phyloP scores from a whole-genome alignment of 1,139 yeast genomes.

The Blastobotrys indianensis region DNA sequence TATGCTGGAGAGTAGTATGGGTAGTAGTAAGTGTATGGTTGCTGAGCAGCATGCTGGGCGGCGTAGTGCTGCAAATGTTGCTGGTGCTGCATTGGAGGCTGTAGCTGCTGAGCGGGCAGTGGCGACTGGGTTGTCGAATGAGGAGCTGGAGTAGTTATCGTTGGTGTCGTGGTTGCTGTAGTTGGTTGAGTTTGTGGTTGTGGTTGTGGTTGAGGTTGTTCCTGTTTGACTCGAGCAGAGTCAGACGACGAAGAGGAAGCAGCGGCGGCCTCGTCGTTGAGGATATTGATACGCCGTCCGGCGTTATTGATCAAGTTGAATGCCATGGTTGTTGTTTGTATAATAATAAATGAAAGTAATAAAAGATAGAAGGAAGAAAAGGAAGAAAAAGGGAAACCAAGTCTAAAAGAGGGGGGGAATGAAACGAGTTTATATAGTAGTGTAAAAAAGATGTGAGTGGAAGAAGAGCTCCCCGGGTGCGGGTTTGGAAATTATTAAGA shows the following conservation, averaged over 20 bases:
- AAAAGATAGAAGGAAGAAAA: not conserved
- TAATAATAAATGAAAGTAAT: not conserved
- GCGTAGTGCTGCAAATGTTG: conserved; percentile 6
- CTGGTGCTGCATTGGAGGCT: conserved; percentile 12
- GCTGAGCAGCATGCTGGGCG: conserved; percentile 12
- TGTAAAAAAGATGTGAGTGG: no score
- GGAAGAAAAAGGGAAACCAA: not conserved
- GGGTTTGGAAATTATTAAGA: no score
- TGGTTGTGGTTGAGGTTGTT: conserved; percentile 9
- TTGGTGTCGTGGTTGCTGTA: conserved; percentile 3
- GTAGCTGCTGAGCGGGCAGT: not conserved
- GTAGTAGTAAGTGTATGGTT: conserved; percentile 7
- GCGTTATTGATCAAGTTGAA: conserved; percentile 23
- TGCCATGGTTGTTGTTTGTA: conserved; percentile 15
- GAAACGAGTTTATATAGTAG: not conserved
- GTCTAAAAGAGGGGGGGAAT: not conserved
- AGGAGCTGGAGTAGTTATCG: conserved; percentile 1
- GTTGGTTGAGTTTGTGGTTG: conserved; percentile 5
- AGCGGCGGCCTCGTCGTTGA: conserved; percentile 18
- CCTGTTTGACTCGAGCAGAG: conserved; percentile 1
- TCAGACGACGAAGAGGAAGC: not conserved
- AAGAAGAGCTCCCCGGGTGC: no score
- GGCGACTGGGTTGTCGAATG: conserved; percentile 4
- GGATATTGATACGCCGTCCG: conserved; percentile 21
- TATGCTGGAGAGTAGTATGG: conserved; percentile 4